Evolutionary conservation across 805 yeast species (phyloP), one percentile per base, ranked within the genome.

Genomic region (Danielozyma ontarioensis): DNA sequence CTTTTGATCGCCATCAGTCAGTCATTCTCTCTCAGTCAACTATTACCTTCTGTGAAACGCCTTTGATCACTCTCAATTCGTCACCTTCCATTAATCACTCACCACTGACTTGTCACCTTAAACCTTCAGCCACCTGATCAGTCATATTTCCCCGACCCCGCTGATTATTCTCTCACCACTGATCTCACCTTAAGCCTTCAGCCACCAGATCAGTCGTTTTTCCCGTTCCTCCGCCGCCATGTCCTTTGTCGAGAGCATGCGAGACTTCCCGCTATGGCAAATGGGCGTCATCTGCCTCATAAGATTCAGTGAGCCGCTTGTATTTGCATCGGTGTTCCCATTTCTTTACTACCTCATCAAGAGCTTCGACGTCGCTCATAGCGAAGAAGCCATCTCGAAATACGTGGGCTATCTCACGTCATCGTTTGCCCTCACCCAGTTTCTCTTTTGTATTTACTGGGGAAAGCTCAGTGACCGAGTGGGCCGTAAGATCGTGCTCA

Each of bases 301-400:
- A 28, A 57, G 83, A 36, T 71, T 77, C 39, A 65, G 77, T 10
- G 83, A 78, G 48, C 83, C 84, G 1, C 65, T 78, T 13, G 75
- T 82, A 2, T 78, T 77, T 57, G 74, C 83, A 3, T 75, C 82
- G 4, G 51, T 77, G 22, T 77, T 78, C 47, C 84, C 84, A 2
- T 78, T 77, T 45, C 68, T 77, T 25, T 78, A 73, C 50, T 78
- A 74, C 55, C 74, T 78, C 80, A 76, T 78, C 14, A 52, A 73
- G 38, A 79, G 74, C 39, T 77, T 77, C 48, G 67, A 68, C 3
- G 53, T 75, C 11, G 21, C 28, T 5, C 8, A 13, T 4, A 14
- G 11, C 28, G 13, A 15, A 13, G 21, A 14, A 5, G 21, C 13
- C n/a, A 15, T 27, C 19, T 15, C 19, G 18, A 15, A 16, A 6